A percentile compares a stretch with the other conserved stretches of the same genome.
Evolutionary conservation across 192 early-diverging fungal species (phyloP).

Genomic region (Coemansia pectinata): DNA sequence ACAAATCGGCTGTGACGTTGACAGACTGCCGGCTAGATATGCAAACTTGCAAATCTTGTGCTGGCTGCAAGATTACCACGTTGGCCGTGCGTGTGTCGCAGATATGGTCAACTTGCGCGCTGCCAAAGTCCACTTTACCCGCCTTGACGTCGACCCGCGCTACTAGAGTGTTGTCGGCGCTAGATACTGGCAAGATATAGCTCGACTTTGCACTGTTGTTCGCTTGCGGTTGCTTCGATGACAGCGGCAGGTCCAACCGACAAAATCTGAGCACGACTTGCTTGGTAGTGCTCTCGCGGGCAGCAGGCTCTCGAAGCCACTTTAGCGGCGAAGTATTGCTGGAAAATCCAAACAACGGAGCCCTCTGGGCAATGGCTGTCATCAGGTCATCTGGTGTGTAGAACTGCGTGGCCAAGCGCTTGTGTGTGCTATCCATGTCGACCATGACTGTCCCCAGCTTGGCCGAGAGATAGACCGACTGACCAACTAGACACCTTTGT

Average conservation of each 20-base stretch:
- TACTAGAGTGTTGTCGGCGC: constrained; percentile 10
- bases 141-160: constrained; percentile 16
- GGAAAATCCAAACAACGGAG: constrained; percentile 41
- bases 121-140: constrained; percentile 12
- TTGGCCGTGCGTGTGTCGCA: constrained; percentile 6
- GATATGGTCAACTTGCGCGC: constrained; percentile 3
- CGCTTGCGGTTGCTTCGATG: neutral
- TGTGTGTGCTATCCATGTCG: constrained; percentile 22
- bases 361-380: neutral
- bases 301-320: constrained; percentile 25
- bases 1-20: neutral
- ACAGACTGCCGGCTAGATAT: constrained; percentile 5
- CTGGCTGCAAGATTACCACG: constrained; percentile 32
- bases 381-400: constrained; percentile 23
- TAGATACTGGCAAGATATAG: constrained; percentile 20
- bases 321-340: constrained; percentile 32
- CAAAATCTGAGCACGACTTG: constrained; percentile 26
- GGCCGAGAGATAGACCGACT: constrained; percentile 4
- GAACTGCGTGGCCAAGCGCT: constrained; percentile 12
- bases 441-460: constrained; percentile 37
- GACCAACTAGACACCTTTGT: neutral
- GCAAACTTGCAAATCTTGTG: constrained; percentile 27
- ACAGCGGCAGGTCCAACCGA: neutral
- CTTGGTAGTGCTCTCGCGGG: neutral
- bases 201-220: neutral